Base-by-base conservation (phyloP, 192 early-diverging fungal genomes). In the Allomyces macrogynus region DNA sequence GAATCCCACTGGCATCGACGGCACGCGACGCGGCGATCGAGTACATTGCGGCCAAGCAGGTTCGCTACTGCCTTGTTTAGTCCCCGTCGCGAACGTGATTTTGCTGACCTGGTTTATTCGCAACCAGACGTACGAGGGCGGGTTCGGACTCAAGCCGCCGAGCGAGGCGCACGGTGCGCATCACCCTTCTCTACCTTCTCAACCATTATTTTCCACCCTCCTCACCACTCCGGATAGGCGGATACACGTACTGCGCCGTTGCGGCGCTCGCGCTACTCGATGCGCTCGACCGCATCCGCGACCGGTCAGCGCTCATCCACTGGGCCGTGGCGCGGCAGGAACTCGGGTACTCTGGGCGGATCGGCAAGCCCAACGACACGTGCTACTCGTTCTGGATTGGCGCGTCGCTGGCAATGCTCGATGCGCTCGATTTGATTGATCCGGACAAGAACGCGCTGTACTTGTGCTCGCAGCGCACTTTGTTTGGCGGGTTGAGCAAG, bases 321-420 rank as follows among this genome's bases (percentile, higher is more conserved):
- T 97, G 97, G 97, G 77, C 88, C 43, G 62, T 97, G 61, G 70
- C 72, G 23, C 76, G 88, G n/a, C 92, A 94, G 69, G 67, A 69
- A 43, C 76, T 71, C 24, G 97, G 97, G 7, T 99, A 93, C 75
- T 87, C 92, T 68, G 97, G 97, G 5, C 72, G 97, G 44, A 72
- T 78, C 11, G 88, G 90, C 69, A 99, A 99, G 72, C 72, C 76
- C 4, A 74, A 83, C 23, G 97, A 99, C 69, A 90, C 89, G 14
- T 99, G 97, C 72, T 99, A 99, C 73, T 87, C 90, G 10, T 99
- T 95, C 74, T 99, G 97, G 97, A 78, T 97, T 23, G 97, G 96
- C 10, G 92, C 81, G 0, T 70, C 84, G 11, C 66, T 99, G 22
- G 70, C 77, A 68, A 83, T 85, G 24, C 69, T 92, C 10, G 80